Evolutionary conservation across 1,139 yeast genomes (phyloP).

Genomic region (Yamadazyma friedrichii): DNA sequence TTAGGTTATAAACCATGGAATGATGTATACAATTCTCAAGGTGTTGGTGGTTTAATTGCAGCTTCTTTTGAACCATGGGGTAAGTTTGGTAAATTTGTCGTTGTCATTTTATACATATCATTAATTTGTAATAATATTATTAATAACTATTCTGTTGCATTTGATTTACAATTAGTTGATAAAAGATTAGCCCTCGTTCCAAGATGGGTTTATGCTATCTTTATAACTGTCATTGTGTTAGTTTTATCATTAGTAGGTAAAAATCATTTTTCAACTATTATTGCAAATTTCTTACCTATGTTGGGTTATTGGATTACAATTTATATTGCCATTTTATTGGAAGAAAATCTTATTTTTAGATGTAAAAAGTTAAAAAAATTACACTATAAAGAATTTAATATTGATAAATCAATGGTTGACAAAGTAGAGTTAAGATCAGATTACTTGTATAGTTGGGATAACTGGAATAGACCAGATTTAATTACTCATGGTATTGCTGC

Average conservation of each 20-base stretch:
- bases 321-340: constrained; percentile 68
- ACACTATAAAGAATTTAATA: constrained; percentile 53
- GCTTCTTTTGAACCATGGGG: constrained; percentile 75
- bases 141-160: constrained; percentile 83
- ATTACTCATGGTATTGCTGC: constrained; percentile 70
- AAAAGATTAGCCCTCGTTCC: constrained; percentile 63
- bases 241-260: constrained; percentile 77
- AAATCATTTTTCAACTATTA: constrained; percentile 67
- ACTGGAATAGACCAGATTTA: constrained; percentile 58
- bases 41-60: constrained; percentile 77
- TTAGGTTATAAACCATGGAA: constrained; percentile 59
- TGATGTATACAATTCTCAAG: constrained; percentile 53
- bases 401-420: constrained; percentile 3
- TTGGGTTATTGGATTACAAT: constrained; percentile 92
- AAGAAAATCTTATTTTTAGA: constrained; percentile 76
- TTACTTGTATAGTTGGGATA: constrained; percentile 55
- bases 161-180: constrained; percentile 74
- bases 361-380: constrained; percentile 46
- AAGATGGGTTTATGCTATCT: constrained; percentile 74
- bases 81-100: constrained; percentile 59
- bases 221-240: constrained; percentile 63
- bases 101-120: constrained; percentile 32
- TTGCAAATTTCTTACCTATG: constrained; percentile 92
- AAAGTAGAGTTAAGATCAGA: background rate
- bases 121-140: constrained; percentile 38